phyloP scores from a whole-genome alignment of 345 rosid genomes.

The Corymbia maculata region DNA sequence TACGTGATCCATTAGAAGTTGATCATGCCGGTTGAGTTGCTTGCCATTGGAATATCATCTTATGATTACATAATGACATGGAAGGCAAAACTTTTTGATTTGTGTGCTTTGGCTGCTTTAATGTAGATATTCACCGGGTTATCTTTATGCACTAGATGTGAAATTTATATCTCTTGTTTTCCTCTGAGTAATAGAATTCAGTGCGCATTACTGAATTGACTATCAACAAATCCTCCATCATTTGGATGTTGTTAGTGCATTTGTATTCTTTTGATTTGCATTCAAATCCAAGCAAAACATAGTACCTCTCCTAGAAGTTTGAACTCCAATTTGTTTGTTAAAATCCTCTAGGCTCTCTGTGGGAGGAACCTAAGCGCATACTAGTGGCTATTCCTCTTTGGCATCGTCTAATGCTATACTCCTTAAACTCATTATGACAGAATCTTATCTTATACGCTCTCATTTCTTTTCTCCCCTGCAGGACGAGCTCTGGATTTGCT shows the following conservation, averaged over 20 bases:
- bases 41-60: background rate
- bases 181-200: background rate
- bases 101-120: background rate
- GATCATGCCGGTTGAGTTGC: background rate
- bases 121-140: background rate
- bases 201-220: background rate
- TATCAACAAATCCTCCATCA: background rate
- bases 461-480: background rate
- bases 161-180: background rate
- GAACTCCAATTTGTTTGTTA: background rate
- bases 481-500: background rate
- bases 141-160: background rate
- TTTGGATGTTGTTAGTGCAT: background rate
- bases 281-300: background rate
- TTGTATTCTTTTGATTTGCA: background rate
- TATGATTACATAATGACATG: background rate
- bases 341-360: background rate
- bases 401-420: background rate
- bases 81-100: background rate
- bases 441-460: background rate
- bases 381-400: background rate
- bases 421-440: background rate
- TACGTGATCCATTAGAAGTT: background rate
- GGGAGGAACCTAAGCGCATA: background rate
- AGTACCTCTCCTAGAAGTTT: background rate